Base-by-base conservation (phyloP, 2,329 filamentous ascomycete genomes). In the Exophiala mesophila region DNA sequence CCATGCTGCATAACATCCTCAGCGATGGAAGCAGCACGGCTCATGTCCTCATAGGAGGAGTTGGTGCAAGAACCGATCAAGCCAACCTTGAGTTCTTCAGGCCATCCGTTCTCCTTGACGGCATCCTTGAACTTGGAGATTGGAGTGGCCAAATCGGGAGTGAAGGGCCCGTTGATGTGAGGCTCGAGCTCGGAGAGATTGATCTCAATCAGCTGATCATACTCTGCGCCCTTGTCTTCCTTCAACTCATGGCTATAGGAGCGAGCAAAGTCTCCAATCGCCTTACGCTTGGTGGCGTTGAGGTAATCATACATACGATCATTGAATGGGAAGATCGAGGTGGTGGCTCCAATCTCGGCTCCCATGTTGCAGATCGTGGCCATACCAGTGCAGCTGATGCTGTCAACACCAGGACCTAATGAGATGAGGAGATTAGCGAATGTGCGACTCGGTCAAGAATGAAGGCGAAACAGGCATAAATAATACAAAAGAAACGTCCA, bases 41-140 rank as follows among this genome's bases (percentile, higher is more conserved):
- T 85, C 90, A 97, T 97, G 63, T 97, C 92, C 74, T 84, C 80
- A 61, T 84, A 84, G 2, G 80, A 83, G 35, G 80, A 83, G 80
- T 98, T 98, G 59, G 92, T 98, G 85, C 92, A 98, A 60, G 89
- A 96, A 57, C 92, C 92, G 61, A 98, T 97, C 45, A 98, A 75
- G 63, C 90, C 90, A 56, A 94, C 92, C 75, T 95, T 96, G 61
- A 98, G 77, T 64, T 95, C 88, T 69, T 92, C 83, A 15, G 92
- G 92, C 92, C 92, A 98, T 68, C 83, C 80, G 74, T 98, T 95
- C 61, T 83, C 81, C 75, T 94, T 88, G 61, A 90, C 90, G 56
- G 88, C 87, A 62, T 94, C 83, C 70, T 85, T 88, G 74, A 97
- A 95, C 75, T 96, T 92, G 71, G 88, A 95, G 66, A 98, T 94